Evolutionary conservation across 805 yeast species (phyloP), one percentile per base, ranked within the genome.

Genomic region (Schizosaccharomyces cryophilus): DNA sequence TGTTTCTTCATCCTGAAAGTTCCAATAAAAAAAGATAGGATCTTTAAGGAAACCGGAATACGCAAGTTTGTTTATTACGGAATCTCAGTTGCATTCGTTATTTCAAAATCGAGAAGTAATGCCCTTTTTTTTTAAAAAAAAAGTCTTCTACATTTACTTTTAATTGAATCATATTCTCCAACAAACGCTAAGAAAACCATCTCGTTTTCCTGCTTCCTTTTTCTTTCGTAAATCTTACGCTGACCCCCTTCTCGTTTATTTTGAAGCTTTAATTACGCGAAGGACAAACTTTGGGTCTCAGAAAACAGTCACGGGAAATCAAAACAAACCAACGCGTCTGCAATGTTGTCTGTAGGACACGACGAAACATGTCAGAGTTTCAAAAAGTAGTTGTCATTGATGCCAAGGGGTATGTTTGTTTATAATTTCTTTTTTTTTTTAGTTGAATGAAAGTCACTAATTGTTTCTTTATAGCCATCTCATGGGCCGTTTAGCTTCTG

Each of bases 401-500:
- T 29, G 56, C 56, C 30, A 51, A 51, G 35, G 56, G 56, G 56
- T 51, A 51, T 24, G 30, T 6, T 9, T 24, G 9, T 19, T 24
- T 7, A 5, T 19, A 9, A 24, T n/a, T 45, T 45, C 26, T 11
- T 21, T 29, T 3, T 21, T 29, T 3, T 29, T 19, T 17, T 3
- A 5, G 4, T 6, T 51, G 11, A 24, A 9, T 4, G 1, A 29
- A 29, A 21, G 2, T 5, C 24, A 21, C 35, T 24, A 29, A 24
- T 17, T 15, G 13, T 5, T 2, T 29, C 7, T 24, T 51, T 3
- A 35, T 35, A 45, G 97, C 76, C 98, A 93, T 80, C 85, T 93
- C 75, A 83, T 93, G 77, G 99, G 99, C 79, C 95, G 99, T 83
- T 86, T 93, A 76, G 98, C 98, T 71, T 87, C 96, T 71, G 85